Base-by-base conservation (phyloP, 2,329 filamentous ascomycete species). In the Penicillium paneum region DNA sequence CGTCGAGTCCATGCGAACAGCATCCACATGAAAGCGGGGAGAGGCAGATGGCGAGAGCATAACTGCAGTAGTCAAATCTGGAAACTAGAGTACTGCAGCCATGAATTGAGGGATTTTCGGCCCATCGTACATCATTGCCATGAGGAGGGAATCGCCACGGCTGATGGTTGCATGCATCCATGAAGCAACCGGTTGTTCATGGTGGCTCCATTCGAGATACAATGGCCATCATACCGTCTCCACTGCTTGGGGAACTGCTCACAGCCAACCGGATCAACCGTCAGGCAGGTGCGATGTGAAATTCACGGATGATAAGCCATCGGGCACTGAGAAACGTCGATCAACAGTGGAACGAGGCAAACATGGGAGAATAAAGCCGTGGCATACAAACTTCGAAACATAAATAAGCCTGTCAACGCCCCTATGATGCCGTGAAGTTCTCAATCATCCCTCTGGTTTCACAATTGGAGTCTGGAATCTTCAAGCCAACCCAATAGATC, bases 401-500 rank as follows among this genome's bases (percentile, higher is more conserved):
- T 75, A 75, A 75, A 75, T 75, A 75, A 64, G 63, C 48, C 60
- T 58, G 60, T 56, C 49, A 56, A 53, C 50, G 66, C 71, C 71
- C 62, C 57, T 57, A 59, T 49, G 56, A 55, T 53, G 57, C 48
- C 31, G 31, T 56, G 41, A 57, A 55, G 51, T 58, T 70, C 61
- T 62, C 63, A 64, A 67, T 66, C 61, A 65, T 60, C 56, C 52
- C 57, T 57, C 40, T 35, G 11, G 67, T 71, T 69, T 70, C 70
- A 72, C 59, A 63, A 61, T 58, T 55, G 55, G 56, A 58, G 36
- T 36, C 49, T 50, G 46, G 42, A 55, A 48, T 24, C 44, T 57
- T 47, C 48, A 60, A 58, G 32, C 49, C 38, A 59, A 46, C 32
- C 56, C 56, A 53, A 64, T 64, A 64, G 57, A 61, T 57, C 54